Conservation (phyloP, 2,329 filamentous ascomycete genomes). For the Stemphylium lycopersici region DNA sequence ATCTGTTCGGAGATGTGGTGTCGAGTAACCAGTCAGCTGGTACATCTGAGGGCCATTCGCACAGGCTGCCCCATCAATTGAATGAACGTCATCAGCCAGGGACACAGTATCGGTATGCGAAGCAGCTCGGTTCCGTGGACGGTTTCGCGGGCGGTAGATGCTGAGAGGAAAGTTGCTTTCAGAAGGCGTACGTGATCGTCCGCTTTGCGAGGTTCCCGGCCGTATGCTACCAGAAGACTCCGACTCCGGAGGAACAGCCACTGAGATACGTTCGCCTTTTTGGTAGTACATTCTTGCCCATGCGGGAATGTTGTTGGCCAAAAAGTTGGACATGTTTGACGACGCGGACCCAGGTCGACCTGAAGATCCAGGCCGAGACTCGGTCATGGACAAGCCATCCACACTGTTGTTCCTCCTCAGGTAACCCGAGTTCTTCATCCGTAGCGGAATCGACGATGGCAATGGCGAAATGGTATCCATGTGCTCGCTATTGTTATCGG, state of each 20-base stretch:
- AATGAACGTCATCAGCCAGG: constrained; percentile 32
- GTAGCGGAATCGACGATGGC: constrained; percentile 45
- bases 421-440: constrained; percentile 48
- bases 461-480: constrained; percentile 49
- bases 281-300: constrained; percentile 50
- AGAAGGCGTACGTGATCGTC: constrained; percentile 45
- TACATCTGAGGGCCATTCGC: constrained; percentile 36
- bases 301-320: constrained; percentile 45
- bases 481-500: constrained; percentile 43
- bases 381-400: constrained; percentile 38
- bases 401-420: constrained; percentile 40
- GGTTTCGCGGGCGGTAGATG: constrained; percentile 48
- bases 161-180: constrained; percentile 46
- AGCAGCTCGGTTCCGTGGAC: constrained; percentile 38
- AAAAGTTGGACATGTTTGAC: constrained; percentile 43
- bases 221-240: constrained; percentile 42
- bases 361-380: constrained; percentile 33
- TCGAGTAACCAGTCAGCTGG: constrained; percentile 35
- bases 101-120: constrained; percentile 41
- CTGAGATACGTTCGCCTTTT: constrained; percentile 43
- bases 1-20: constrained; percentile 47
- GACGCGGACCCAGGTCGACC: constrained; percentile 43
- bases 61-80: constrained; percentile 39
- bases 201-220: constrained; percentile 44
- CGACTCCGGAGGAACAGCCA: constrained; percentile 43